Evolutionary conservation across 129 eudicot genomes (phyloP), one percentile per base, ranked within the genome.

Genomic region (Escallonia rubra): DNA sequence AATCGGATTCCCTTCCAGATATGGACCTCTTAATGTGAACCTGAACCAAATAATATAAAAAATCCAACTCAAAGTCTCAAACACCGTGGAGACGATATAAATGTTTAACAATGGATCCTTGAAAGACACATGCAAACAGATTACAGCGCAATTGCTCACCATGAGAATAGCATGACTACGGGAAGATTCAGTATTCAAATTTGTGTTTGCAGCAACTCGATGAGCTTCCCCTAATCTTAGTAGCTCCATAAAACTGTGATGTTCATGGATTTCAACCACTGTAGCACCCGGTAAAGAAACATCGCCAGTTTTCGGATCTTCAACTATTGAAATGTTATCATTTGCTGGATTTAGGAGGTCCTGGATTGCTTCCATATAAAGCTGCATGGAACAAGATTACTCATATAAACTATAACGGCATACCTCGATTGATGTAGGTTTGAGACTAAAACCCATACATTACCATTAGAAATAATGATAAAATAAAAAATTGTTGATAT

Each of bases 131-230:
- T 52, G 34, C 34, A 5, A 48, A 8, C 7, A 46, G 41, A 67
- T 8, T 41, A 70, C 10, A 57, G n/a, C 5, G 59, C 54, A 39
- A 51, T 51, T 15, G 64, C 44, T 81, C 81, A 94, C 99, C 99
- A 94, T 87, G 61, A 94, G 83, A 59, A 94, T 86, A 49, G 99
- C 99, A 87, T 94, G 99, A 83, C 99, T 94, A 39, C 99, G 96
- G 49, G 99, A 94, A 75, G 99, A 94, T 78, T 94, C 99, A n/a
- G 99, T 90, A 76, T 94, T 94, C 58, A 94, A 79, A 76, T 94
- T 94, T 66, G 99, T 94, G 79, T 94, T 94, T n/a, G 99, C 94
- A 65, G 99, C 99, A 78, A 86, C 77, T 62, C 99, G 81, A 78
- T 94, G 96, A 77, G 96, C 89, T 83, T 94, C 99, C 34, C 99